Base-by-base conservation (phyloP, 352 stramenopile species). In the Pythium guiyangense region DNA sequence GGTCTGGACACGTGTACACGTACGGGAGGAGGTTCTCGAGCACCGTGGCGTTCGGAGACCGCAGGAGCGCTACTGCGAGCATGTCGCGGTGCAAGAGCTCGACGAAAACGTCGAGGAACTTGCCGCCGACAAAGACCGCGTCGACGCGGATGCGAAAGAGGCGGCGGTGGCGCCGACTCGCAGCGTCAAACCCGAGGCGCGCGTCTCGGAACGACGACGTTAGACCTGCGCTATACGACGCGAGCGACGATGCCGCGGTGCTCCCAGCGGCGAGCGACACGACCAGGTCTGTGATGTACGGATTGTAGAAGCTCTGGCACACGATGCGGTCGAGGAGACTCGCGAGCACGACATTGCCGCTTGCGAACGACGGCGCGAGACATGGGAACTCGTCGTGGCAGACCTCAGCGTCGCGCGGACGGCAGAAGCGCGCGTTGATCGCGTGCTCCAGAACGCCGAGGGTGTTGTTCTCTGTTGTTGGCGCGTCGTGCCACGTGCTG, bases 261-360 rank as follows among this genome's bases (percentile, higher is more conserved):
- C 63, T 78, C 31, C 73, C 71, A 37, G 66, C 71, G 44, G 74
- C 74, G 15, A 91, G 60, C 4, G 74, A 64, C 49, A 78, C 63
- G 25, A 89, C 62, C 8, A 89, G 59, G 29, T 89, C 77, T 6
- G 72, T 84, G 31, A 89, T 84, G 57, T 89, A 91, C 11, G 81
- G 81, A 25, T 91, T 91, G 63, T 84, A 91, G 48, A 91, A 91
- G n/a, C 74, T 71, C 48, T 91, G 81, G 44, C 79, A 91, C 12
- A 88, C 56, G 47, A 88, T 74, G 20, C 77, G 71, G 60, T 91
- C 80, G 15, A 91, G 53, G 11, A 84, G 60, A 42, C 66, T 86
- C 0, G 62, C 77, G 8, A 91, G 37, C 43, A 91, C 73, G 20
- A 89, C 66, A 11, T 67, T 72, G 15, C 80, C 78, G 3, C 71